Base-by-base conservation (phyloP, 345 rosid species). In the Lepidium africanum region DNA sequence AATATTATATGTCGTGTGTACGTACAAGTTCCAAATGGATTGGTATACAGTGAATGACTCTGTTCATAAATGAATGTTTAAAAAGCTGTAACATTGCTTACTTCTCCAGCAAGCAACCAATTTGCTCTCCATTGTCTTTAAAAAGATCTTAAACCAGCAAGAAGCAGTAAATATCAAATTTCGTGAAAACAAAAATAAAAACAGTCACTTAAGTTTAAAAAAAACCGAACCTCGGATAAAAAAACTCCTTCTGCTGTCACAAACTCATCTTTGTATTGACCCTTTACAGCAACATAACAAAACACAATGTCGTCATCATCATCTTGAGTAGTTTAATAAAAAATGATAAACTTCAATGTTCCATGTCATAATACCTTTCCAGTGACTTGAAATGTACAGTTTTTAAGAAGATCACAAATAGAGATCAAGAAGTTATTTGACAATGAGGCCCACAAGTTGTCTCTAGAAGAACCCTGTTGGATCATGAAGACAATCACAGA, bases 161-260 rank as follows among this genome's bases (percentile, higher is more conserved):
- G 8, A 25, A 8, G 4, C 49, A 68, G 5, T 9, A 52, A 9
- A 39, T 15, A 16, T 56, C 47, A 69, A 46, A 21, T 21, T 21
- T 21, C 23, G 23, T 21, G 23, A 21, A n/a, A 21, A 21, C 5
- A 1, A n/a, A 46, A 0, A 13, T 3, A 35, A 57, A 21, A 21
- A 6, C 10, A 23, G 11, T n/a, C 27, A 6, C 32, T 7, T 12
- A 13, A 9, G 39, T 38, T n/a, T 51, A 59, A 16, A 27, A 16
- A 56, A 45, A 61, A 30, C n/a, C 40, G n/a, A 76, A 87, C 98
- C 96, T 88, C 91, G 0, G 92, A 84, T 51, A 90, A 79, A 33
- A 93, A 90, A 70, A 88, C 87, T 33, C 98, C 98, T 58, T 96
- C 96, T 12, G 96, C 93, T 59, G 93, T 92, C 76, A 92, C 96